These are phyloP conservation scores for Solanum ahanhuiri DNA, from an alignment of 257 asterid species.

Conservation along the genomic window DNA sequence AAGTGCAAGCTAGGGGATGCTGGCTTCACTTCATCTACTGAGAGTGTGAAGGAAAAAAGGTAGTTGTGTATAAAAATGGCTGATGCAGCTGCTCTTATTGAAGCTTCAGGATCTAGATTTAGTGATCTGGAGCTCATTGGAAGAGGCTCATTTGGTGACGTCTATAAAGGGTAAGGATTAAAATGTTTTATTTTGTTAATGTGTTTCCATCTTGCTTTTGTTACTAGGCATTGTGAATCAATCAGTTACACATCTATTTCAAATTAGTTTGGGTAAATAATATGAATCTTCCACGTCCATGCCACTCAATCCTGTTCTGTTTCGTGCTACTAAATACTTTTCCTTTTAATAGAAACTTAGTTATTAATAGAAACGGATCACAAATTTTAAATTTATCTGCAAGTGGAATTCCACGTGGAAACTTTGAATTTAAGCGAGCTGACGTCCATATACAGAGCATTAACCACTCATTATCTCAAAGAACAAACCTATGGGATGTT, in stretches of 20 bases:
- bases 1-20: neutral
- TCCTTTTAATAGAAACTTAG: neutral
- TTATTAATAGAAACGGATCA: neutral
- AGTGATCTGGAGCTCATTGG: slow-evolving; percentile 87
- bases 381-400: neutral
- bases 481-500: neutral
- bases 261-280: neutral
- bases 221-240: neutral
- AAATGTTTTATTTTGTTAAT: neutral
- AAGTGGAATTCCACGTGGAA: neutral
- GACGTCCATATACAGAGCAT: neutral
- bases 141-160: slow-evolving; percentile 97
- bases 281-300: neutral
- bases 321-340: neutral
- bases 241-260: neutral
- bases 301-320: neutral
- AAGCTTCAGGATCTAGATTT: slow-evolving; percentile 84
- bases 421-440: neutral
- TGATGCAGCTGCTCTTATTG: slow-evolving; percentile 69
- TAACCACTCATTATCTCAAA: neutral
- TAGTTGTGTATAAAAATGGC: slow-evolving; percentile 28
- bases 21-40: neutral
- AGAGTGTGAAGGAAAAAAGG: neutral
- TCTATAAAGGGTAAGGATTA: slow-evolving; percentile 72
- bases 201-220: neutral